phyloP scores from a whole-genome alignment of 352 stramenopile species.

The Phytophthora palmivora region DNA sequence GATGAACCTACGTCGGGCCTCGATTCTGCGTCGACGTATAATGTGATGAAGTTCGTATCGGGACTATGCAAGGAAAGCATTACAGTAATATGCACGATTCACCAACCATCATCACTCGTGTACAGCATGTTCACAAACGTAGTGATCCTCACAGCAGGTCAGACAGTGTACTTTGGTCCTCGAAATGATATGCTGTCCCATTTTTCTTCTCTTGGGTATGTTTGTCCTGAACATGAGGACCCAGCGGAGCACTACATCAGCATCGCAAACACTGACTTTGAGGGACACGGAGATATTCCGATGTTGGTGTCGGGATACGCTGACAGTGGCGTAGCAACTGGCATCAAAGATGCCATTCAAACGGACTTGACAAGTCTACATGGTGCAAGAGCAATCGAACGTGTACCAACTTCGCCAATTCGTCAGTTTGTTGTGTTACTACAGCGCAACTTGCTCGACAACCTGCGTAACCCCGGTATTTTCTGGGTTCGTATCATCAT shows the following conservation, averaged over 20 bases:
- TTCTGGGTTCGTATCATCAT: conserved; percentile 83
- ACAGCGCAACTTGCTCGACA: conserved; percentile 64
- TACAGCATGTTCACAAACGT: conserved; percentile 74
- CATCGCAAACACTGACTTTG: conserved; percentile 68
- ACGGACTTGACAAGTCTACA: conserved; percentile 10
- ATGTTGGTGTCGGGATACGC: conserved; percentile 24
- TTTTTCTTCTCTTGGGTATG: conserved; percentile 52
- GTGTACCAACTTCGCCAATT: conserved; percentile 40
- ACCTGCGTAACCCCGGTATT: conserved; percentile 70
- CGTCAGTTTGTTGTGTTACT: conserved; percentile 64
- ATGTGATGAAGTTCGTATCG: conserved; percentile 84
- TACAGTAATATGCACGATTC: conserved; percentile 91
- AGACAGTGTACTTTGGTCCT: conserved; percentile 91
- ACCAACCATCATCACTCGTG: conserved; percentile 73
- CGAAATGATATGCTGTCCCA: conserved; percentile 52
- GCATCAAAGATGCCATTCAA: conserved; percentile 11
- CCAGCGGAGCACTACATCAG: conserved; percentile 68
- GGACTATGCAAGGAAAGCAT: conserved; percentile 56
- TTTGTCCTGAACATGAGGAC: conserved; percentile 65
- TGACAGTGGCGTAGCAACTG: conserved; percentile 5
- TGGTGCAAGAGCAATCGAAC: conserved; percentile 25
- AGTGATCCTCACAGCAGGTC: conserved; percentile 67
- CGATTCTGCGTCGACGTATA: conserved; percentile 87
- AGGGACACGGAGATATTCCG: conserved; percentile 25
- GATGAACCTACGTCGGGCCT: conserved; percentile 94